Conservation (phyloP, 2,329 filamentous ascomycete genomes). For the Xylariaceae sp. region DNA sequence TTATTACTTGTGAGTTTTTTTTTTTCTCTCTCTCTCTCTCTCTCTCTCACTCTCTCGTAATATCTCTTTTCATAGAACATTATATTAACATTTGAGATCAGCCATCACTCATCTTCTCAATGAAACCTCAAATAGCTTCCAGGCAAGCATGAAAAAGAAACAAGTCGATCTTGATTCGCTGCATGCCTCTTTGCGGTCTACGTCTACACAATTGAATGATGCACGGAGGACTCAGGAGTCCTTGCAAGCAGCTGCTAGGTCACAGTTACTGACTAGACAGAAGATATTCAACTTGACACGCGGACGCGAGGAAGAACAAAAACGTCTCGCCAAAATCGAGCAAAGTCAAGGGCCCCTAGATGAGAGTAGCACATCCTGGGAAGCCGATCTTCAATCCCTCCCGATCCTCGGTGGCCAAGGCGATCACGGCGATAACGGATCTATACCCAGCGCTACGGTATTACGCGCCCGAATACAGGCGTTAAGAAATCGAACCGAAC, state of each 20-base stretch:
- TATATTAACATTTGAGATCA: constrained; percentile 26
- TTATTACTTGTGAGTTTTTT: constrained; percentile 63
- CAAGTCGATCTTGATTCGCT: constrained; percentile 77
- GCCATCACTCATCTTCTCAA: constrained; percentile 79
- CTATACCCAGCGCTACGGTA: constrained; percentile 54
- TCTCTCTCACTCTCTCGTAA: no score
- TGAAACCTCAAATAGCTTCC: constrained; percentile 73
- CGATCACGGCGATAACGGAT: constrained; percentile 32
- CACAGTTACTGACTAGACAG: constrained; percentile 59
- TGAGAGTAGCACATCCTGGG: constrained; percentile 43
- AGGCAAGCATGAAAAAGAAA: constrained; percentile 73
- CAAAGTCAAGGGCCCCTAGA: constrained; percentile 40
- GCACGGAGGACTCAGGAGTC: constrained; percentile 68
- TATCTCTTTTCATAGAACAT: neutral
- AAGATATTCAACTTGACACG: constrained; percentile 73
- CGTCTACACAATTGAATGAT: constrained; percentile 71
- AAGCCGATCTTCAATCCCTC: constrained; percentile 47
- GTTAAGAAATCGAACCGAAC: constrained; percentile 62
- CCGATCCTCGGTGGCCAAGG: constrained; percentile 33
- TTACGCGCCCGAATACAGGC: constrained; percentile 65
- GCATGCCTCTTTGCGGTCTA: constrained; percentile 73
- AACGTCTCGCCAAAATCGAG: constrained; percentile 44
- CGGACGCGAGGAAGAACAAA: constrained; percentile 65
- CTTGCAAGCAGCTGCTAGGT: constrained; percentile 59
- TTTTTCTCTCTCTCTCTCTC: neutral